Evolutionary conservation across 2,329 filamentous ascomycete species (phyloP).

Genomic region (Exserohilum rostratum): DNA sequence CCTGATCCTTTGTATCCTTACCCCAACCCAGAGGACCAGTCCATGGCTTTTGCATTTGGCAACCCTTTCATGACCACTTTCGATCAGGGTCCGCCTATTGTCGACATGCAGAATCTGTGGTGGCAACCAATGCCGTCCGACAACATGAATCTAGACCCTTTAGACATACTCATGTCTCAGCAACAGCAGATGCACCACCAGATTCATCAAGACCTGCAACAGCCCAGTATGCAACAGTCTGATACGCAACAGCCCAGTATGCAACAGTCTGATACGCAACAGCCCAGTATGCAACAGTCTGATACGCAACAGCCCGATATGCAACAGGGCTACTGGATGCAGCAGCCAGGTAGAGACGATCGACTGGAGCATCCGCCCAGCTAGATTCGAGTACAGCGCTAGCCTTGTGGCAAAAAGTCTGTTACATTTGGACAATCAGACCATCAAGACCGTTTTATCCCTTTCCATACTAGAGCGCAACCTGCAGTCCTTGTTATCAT

Average conservation of each 20-base stretch:
- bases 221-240: background rate
- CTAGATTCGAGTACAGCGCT: background rate
- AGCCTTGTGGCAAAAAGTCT: no score
- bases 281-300: background rate
- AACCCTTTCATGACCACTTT: slow-evolving; percentile 31
- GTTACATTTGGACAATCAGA: no score
- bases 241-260: background rate
- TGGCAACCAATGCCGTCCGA: background rate
- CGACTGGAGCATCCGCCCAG: background rate
- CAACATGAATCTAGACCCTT: background rate
- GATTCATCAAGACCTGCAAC: slow-evolving; percentile 4
- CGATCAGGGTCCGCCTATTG: slow-evolving; percentile 23
- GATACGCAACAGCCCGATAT: background rate
- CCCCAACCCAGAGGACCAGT: background rate
- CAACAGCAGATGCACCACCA: slow-evolving; percentile 9
- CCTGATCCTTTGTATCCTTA: background rate
- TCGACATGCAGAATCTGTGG: slow-evolving; percentile 23
- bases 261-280: no score
- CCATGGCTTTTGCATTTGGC: slow-evolving; percentile 15
- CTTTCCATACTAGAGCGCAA: no score
- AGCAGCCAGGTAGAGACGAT: background rate
- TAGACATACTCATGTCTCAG: background rate
- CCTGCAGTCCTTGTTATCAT: no score
- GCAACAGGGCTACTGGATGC: background rate
- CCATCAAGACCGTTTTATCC: no score